Base-by-base conservation (phyloP, 371 early-diverging fungal species). In the Apophysomyces trapeziformis region DNA sequence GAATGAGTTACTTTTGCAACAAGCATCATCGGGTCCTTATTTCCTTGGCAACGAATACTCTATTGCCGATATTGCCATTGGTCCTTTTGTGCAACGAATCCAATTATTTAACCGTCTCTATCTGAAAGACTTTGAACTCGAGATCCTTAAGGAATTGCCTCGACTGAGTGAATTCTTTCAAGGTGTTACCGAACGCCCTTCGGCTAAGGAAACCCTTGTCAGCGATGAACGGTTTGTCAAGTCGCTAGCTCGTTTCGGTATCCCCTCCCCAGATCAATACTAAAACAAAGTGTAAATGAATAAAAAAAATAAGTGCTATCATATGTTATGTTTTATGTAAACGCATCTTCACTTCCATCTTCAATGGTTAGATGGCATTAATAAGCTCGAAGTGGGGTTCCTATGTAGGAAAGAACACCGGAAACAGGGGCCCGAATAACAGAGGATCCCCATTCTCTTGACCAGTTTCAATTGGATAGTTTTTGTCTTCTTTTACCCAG, bases 21-120 rank as follows among this genome's bases (percentile, higher is more conserved):
- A 85, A 67, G 71, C 82, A 39, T 26, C 78, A 16, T 73, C 76
- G 0, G 90, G 90, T 0, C 90, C 90, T 13, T 90, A 85, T 68
- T 88, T 88, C 78, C 63, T 84, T n/a, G 89, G 89, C 32, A 67
- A 71, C 16, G 66, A 81, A 35, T 89, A 78, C 44, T 83, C 86
- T 11, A 64, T 86, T 43, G 90, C 89, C 2, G 91, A 90, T 67
- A 66, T 89, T 54, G 77, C 78, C 9, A 62, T 79, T n/a, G 84
- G 81, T 2, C 86, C 90, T 39, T 82, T 89, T 67, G 39, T 76
- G 16, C 67, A 61, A 13, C 79, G 86, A 44, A 44, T 85, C 9
- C 21, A 18, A 12, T 65, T 60, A 12, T 35, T 74, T 16, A 21
- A 61, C 50, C 67, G 68, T 6, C 1, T 26, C 2, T 62, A 59